Evolutionary conservation across 345 rosid genomes (phyloP), one percentile per base, ranked within the genome.

Genomic region (Brassica juncea): DNA sequence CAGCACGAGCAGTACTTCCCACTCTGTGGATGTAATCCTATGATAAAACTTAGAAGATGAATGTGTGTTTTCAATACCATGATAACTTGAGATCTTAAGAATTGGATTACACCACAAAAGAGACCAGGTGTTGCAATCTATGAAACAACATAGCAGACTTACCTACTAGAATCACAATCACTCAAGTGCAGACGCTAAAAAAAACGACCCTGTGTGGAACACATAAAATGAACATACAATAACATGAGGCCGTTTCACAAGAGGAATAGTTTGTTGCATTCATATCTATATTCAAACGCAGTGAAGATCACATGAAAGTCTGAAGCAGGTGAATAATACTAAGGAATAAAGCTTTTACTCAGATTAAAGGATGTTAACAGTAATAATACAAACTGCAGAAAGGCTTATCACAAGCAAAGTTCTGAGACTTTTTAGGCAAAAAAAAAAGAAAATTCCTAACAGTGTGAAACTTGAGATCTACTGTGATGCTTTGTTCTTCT

Each of bases 21-120:
- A 90, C 97, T 80, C 95, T 83, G 83, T 91, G 98, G 66, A 93
- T 88, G 77, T 93, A 91, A 81, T 91, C 98, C 97, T 93, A 82
- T 71, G 49, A 68, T 11, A 71, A 34, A 15, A 30, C 19, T 66
- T 37, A 76, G 16, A 68, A 74, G 72, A 49, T 66, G 30, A 66
- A 72, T 23, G 60, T 4, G 61, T 8, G 52, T 31, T 27, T 63
- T 52, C 54, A 62, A 42, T 21, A 64, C 70, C 57, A 14, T 2
- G 19, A 19, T 19, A 19, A 19, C 19, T 19, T 58, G 54, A 65
- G 39, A 8, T 37, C 42, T 37, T 37, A 7, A 8, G 2, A 37
- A 37, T 8, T 37, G 42, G 42, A 37, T 37, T 37, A 37, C 11
- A 37, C 2, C 42, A 37, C 42, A 19, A 37, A 37, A 8, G 42